Evolutionary conservation across 352 stramenopile species (phyloP).

Genomic region (Thraustochytrium striatum): DNA sequence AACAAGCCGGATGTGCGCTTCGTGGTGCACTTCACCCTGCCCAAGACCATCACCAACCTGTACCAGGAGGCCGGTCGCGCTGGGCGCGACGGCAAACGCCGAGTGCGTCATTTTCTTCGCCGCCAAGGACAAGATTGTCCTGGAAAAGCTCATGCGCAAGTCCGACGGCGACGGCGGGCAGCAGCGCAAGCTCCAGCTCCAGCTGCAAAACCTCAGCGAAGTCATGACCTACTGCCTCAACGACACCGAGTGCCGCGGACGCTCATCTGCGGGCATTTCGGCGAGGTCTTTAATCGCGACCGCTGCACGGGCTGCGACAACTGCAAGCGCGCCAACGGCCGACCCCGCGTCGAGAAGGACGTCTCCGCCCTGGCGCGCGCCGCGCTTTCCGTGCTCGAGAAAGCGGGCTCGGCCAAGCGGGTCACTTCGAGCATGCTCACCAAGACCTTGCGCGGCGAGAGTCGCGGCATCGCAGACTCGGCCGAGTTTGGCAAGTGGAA

Average conservation of each 20-base stretch:
- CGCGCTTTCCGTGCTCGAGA: neutral
- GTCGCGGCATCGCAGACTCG: neutral
- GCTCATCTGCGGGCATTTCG: conserved; percentile 41
- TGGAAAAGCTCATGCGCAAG: conserved; percentile 48
- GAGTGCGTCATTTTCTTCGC: conserved; percentile 82
- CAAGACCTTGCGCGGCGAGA: conserved; percentile 7
- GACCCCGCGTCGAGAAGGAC: conserved; percentile 5
- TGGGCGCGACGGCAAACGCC: conserved; percentile 85
- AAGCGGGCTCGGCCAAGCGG: neutral
- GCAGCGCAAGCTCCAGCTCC: conserved; percentile 17
- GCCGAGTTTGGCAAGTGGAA: conserved; percentile 9
- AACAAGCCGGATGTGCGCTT: conserved; percentile 95
- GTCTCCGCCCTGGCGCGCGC: conserved; percentile 7
- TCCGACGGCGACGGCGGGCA: neutral
- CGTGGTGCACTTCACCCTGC: conserved; percentile 96
- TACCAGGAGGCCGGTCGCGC: conserved; percentile 93
- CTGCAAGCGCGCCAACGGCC: conserved; percentile 56
- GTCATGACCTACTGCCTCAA: conserved; percentile 36
- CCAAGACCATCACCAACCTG: conserved; percentile 98
- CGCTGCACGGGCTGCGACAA: conserved; percentile 79
- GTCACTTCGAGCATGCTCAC: neutral
- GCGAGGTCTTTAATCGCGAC: conserved; percentile 26
- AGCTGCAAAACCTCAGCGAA: conserved; percentile 34
- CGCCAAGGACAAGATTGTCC: conserved; percentile 62
- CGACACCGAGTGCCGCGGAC: conserved; percentile 18